Evolutionary conservation across 2,329 filamentous ascomycete genomes (phyloP), one percentile per base, ranked within the genome.

Genomic region (Xylaria multiplex): DNA sequence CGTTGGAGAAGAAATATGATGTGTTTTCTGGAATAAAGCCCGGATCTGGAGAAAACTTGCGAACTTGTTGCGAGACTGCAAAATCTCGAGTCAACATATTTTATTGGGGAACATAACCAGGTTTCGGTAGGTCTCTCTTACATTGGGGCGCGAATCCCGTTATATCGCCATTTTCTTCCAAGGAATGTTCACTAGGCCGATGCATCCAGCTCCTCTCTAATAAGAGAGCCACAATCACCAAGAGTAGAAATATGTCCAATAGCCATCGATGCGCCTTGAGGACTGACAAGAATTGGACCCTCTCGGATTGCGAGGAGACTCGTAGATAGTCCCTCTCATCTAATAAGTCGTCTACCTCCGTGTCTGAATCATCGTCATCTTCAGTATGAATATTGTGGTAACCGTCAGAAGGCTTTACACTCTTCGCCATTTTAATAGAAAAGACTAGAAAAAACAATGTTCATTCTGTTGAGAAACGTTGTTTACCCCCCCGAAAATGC

Each of bases 111-210:
- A 27, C 50, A 42, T 16, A 9, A 19, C n/a, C 22, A 48, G n/a
- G 62, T 37, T 37, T 37, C 55, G 7, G n/a, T 35, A 32, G 13
- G 42, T 68, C 78, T 68, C 64, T 69, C 78, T 68, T 65, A 80
- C 78, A 78, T 45, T 71, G 67, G 2, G 80, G 80, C 24, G 78
- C 78, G 63, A 82, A 81, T 2, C 79, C 79, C 1, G 79, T 79
- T 24, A 82, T 69, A 61, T 82, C 80, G 2, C 79, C 79, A 0
- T 70, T 73, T 1, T 76, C 72, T 43, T 80, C 78, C 13, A 77
- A 75, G 11, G 66, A 65, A 48, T 68, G 69, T 65, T 69, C 67
- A 64, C 61, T 67, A 24, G 66, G 62, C 58, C 65, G 42, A 58
- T 52, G 59, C 1, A 70, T 60, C 59, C 69, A 68, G 11, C 72